Evolutionary conservation across 352 stramenopile genomes (phyloP).

Genomic region (Stramenopiles sp.): DNA sequence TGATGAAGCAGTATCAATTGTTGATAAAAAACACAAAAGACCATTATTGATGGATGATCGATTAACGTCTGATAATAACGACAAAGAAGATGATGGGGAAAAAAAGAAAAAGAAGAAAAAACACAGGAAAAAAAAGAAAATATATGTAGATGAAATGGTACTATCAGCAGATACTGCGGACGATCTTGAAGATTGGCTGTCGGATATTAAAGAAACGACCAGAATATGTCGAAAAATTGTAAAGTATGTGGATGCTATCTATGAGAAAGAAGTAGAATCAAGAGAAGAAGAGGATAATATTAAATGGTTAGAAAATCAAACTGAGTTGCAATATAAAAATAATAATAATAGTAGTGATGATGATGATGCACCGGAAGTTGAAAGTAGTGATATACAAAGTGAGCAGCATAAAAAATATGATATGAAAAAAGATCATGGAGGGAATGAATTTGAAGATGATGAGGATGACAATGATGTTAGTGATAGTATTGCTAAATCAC

Average conservation of each 20-base stretch:
- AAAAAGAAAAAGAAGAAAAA: too few species aligned
- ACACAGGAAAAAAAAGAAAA: not conserved
- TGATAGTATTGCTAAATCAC: not conserved
- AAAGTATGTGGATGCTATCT: not conserved
- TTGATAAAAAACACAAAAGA: not conserved
- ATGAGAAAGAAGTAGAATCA: not conserved
- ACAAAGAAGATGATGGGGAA: too few species aligned
- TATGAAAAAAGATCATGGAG: too few species aligned
- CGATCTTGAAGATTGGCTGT: not conserved
- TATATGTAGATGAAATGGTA: not conserved
- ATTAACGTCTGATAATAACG: not conserved
- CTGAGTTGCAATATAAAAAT: not conserved
- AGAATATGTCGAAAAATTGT: not conserved
- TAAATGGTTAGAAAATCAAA: not conserved
- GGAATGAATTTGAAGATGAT: too few species aligned
- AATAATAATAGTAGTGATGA: not conserved
- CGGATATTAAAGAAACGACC: not conserved
- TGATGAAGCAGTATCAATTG: not conserved
- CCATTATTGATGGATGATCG: not conserved
- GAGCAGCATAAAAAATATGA: not conserved
- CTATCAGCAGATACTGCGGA: not conserved
- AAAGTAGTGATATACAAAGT: not conserved
- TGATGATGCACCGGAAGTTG: not conserved
- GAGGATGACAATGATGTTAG: not conserved
- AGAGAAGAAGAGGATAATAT: not conserved